Evolutionary conservation across 2,329 filamentous ascomycete genomes (phyloP), one percentile per base, ranked within the genome.

Genomic region (Aspergillus sp.): DNA sequence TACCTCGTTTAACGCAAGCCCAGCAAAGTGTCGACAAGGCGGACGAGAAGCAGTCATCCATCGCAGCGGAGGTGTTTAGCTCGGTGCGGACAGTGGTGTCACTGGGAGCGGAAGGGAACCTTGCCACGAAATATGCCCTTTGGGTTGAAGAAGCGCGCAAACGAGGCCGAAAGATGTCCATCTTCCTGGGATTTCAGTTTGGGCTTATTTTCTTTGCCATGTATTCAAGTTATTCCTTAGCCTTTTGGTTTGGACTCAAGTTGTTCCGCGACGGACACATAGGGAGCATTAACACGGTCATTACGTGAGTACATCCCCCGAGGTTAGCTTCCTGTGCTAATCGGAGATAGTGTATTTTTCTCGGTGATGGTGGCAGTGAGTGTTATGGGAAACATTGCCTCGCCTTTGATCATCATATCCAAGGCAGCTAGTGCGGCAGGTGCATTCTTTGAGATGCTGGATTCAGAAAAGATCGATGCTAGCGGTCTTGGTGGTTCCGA

Each of bases 401-500:
- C 69, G 4, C 76, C 76, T 1, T 48, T 78, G 21, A 74, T 77
- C 59, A 67, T 69, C 3, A 70, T 79, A 5, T 70, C 69, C 12
- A 77, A 78, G 53, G 74, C 74, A 1, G 65, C 69, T 19, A 70
- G 70, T 23, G 72, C 75, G 2, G 68, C 72, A 1, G 60, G 63
- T 6, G 61, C 69, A 8, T 76, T 77, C 28, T 73, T 77, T 32
- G 64, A 69, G 9, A 66, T 76, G 28, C 72, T 76, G 12, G 73
- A 76, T 47, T 60, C 69, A 1, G 63, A 70, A 7, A 60, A 49
- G 4, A 47, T 61, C 2, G 66, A 70, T 0, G 68, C 62, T 0
- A 79, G 76, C 23, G 78, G 76, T 5, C 69, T 85, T 5, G 80
- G 70, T 57, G 80, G 76, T 1, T 82, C 82, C 0, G 80, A 84